Conservation (phyloP, 306 rosid genomes). For the Malus fusca region DNA sequence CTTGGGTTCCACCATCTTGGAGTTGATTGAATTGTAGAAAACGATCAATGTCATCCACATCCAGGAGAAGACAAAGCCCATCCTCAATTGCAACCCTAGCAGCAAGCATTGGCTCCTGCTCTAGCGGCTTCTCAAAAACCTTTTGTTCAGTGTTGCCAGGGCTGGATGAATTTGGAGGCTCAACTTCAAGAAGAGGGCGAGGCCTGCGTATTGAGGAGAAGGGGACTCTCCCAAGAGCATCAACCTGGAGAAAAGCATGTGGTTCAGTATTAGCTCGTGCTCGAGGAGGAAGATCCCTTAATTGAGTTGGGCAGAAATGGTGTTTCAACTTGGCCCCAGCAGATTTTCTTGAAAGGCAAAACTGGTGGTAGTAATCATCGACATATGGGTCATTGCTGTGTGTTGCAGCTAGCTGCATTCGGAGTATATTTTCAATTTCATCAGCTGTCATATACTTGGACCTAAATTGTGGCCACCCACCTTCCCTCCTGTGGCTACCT, state of each 20-base stretch:
- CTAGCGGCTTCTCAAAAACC: conserved; percentile 81
- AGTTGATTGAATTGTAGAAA: conserved; percentile 80
- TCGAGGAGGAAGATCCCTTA: conserved; percentile 76
- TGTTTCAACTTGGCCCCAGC: conserved; percentile 75
- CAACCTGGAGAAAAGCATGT: conserved; percentile 98
- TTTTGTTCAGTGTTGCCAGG: conserved; percentile 53
- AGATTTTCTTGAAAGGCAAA: conserved; percentile 75
- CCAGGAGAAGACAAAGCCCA: conserved; percentile 90
- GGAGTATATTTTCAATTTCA: conserved; percentile 79
- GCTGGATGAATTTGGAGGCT: conserved; percentile 59
- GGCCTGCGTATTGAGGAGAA: conserved; percentile 98
- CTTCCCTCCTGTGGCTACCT: conserved; percentile 39
- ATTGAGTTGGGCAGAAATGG: conserved; percentile 80
- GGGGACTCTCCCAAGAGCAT: conserved; percentile 97
- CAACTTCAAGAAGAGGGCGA: conserved; percentile 98
- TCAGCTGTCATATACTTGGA: conserved; percentile 80
- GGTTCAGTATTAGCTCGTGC: conserved; percentile 78
- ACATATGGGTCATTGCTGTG: conserved; percentile 97
- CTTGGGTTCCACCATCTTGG: conserved; percentile 65
- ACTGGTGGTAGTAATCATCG: conserved; percentile 95
- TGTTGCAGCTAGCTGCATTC: conserved; percentile 93
- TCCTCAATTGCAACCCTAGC: conserved; percentile 91
- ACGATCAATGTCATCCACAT: conserved; percentile 94
- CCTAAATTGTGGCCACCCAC: conserved; percentile 76
- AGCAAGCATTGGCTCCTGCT: conserved; percentile 95